phyloP scores from a whole-genome alignment of 2,329 filamentous ascomycete species.

The Colletotrichum lini region DNA sequence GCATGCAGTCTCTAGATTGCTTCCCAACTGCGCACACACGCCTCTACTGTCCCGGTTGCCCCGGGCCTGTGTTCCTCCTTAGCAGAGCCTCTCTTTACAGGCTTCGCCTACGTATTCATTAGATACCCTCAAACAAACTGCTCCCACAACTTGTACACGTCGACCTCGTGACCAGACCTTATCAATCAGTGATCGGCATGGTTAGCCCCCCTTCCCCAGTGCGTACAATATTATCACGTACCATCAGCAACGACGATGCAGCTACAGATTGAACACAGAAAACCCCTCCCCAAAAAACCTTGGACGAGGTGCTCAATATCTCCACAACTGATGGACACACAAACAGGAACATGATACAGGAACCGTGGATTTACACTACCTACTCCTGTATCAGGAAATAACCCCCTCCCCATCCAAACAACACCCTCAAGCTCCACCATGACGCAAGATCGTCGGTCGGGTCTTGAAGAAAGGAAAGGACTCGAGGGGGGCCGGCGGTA shows the following conservation, averaged over 20 bases:
- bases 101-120: slow-evolving; percentile 8
- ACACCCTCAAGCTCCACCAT: slow-evolving; percentile 3
- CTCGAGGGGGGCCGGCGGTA: neutral
- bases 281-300: neutral
- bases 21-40: neutral
- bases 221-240: slow-evolving; percentile 7
- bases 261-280: too few species aligned
- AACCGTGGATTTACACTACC: too few species aligned
- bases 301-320: neutral
- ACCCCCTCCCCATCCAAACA: neutral
- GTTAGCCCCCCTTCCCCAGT: neutral
- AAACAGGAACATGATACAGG: neutral
- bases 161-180: neutral
- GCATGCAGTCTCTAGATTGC: neutral
- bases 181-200: slow-evolving; percentile 21
- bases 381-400: neutral
- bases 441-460: slow-evolving; percentile 30
- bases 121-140: slow-evolving; percentile 34
- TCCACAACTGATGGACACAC: neutral
- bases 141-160: neutral
- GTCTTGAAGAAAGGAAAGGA: neutral
- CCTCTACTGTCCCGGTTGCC: neutral
- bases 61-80: slow-evolving; percentile 12
- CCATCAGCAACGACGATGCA: slow-evolving; percentile 1
- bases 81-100: slow-evolving; percentile 3